Percentiles rank a stretch among this genome's conserved stretches.
Conservation (phyloP, 129 eudicot species). For the Flaveria brownii region DNA sequence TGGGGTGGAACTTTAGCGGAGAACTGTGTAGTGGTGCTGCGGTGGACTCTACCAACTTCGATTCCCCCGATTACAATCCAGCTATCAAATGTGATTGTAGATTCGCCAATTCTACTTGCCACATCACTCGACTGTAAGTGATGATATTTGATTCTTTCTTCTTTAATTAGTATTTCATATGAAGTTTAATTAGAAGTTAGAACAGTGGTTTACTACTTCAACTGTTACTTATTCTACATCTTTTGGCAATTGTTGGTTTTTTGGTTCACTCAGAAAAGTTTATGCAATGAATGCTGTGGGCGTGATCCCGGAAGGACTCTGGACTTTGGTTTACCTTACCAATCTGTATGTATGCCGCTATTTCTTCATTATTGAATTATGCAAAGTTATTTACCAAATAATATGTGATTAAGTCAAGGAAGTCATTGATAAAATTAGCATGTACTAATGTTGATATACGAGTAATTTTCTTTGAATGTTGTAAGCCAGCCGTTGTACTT, state of each 20-base stretch:
- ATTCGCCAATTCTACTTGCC: slow-evolving; percentile 47
- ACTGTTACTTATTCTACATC: background rate
- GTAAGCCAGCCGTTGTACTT: background rate
- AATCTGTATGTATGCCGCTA: slow-evolving; percentile 48
- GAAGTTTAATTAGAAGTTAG: background rate
- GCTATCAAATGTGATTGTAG: slow-evolving; percentile 67
- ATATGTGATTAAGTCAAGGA: background rate
- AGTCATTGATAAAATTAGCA: background rate
- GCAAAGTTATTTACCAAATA: background rate
- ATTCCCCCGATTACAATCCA: slow-evolving; percentile 33
- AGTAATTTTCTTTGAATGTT: background rate
- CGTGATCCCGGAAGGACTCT: slow-evolving; percentile 67
- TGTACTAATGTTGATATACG: no score
- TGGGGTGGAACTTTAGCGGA: slow-evolving; percentile 61
- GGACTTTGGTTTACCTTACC: slow-evolving; percentile 58
- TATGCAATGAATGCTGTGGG: slow-evolving; percentile 48
- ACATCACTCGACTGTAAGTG: slow-evolving; percentile 57
- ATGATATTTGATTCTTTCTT: background rate
- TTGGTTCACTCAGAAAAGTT: slow-evolving; percentile 49
- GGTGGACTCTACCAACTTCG: slow-evolving; percentile 33
- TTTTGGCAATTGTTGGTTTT: slow-evolving; percentile 15
- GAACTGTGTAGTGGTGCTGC: slow-evolving; percentile 73
- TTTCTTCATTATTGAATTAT: background rate
- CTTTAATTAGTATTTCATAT: background rate
- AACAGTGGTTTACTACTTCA: background rate